These are phyloP conservation scores for Asclepias syriaca DNA, from an alignment of 257 asterid species.

Conservation along the genomic window DNA sequence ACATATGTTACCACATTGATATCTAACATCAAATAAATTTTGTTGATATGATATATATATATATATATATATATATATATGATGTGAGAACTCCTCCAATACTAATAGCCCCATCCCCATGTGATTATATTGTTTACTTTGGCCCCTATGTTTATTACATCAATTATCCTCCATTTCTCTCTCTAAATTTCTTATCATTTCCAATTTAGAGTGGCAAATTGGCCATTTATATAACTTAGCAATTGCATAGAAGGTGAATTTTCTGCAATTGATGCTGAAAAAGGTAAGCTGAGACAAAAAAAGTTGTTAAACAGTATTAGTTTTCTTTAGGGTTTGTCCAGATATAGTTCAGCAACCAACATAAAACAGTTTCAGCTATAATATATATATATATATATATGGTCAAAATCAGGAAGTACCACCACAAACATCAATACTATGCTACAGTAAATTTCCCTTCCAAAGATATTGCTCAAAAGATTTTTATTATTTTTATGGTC, in stretches of 20 bases:
- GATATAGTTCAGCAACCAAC: too few relatives aligned
- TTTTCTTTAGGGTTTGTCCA: too few relatives aligned
- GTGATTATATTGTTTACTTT: conserved; percentile 20
- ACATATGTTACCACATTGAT: background rate
- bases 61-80: background rate
- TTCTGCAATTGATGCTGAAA: too few relatives aligned
- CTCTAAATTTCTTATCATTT: conserved; percentile 10
- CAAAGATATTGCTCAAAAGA: background rate
- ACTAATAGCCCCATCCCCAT: conserved; percentile 14
- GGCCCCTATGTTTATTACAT: conserved; percentile 21
- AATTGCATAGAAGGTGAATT: too few relatives aligned
- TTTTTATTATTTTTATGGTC: too few relatives aligned
- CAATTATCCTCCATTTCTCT: background rate
- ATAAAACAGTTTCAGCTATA: too few relatives aligned
- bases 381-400: background rate
- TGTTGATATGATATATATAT: background rate
- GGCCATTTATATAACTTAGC: too few relatives aligned
- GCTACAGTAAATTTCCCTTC: too few relatives aligned
- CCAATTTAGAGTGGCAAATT: too few relatives aligned
- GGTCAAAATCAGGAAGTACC: background rate
- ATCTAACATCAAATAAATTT: background rate
- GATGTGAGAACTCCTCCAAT: conserved; percentile 18
- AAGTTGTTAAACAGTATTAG: too few relatives aligned
- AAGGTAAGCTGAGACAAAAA: too few relatives aligned
- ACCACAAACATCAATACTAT: background rate